Evolutionary conservation across 2,329 filamentous ascomycete genomes (phyloP).

Genomic region (Colletotrichum melonis): DNA sequence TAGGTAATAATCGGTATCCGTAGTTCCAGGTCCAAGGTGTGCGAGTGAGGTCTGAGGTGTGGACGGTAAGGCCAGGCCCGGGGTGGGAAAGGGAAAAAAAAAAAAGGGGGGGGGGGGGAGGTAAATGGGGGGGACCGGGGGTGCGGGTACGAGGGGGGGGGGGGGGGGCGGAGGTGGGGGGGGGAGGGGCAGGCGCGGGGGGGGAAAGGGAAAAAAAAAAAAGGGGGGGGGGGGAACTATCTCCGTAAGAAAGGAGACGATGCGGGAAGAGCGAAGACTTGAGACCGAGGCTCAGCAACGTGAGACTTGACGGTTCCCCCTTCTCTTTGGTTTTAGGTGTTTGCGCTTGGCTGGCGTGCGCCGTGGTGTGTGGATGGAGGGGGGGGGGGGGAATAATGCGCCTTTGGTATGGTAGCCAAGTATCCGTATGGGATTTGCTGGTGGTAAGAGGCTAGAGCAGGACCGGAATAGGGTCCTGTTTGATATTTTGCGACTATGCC

Average conservation of each 20-base stretch:
- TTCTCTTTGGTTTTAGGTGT: not conserved
- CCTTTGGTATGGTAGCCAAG: not conserved
- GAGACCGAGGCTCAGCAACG: not conserved
- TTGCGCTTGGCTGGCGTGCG: not conserved
- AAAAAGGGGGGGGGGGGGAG: no score
- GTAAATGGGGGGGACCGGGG: no score
- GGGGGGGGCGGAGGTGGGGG: no score
- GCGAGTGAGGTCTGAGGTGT: not conserved
- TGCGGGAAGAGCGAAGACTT: not conserved
- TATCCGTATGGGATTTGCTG: not conserved
- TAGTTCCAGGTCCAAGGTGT: not conserved
- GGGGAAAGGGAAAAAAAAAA: no score
- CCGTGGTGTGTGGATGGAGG: not conserved
- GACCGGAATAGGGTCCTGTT: not conserved
- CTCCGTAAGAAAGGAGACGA: not conserved
- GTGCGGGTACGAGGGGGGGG: no score
- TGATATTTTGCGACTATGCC: not conserved
- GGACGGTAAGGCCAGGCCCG: not conserved
- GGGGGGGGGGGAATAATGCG: not conserved
- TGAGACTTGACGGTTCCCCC: not conserved
- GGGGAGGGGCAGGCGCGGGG: no score
- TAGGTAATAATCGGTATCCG: not conserved
- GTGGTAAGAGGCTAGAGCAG: not conserved
- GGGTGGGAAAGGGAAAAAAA: not conserved
- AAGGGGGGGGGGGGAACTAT: no score